Conservation (phyloP, 1,284 basidiomycete species). For the Schizophyllum commune region DNA sequence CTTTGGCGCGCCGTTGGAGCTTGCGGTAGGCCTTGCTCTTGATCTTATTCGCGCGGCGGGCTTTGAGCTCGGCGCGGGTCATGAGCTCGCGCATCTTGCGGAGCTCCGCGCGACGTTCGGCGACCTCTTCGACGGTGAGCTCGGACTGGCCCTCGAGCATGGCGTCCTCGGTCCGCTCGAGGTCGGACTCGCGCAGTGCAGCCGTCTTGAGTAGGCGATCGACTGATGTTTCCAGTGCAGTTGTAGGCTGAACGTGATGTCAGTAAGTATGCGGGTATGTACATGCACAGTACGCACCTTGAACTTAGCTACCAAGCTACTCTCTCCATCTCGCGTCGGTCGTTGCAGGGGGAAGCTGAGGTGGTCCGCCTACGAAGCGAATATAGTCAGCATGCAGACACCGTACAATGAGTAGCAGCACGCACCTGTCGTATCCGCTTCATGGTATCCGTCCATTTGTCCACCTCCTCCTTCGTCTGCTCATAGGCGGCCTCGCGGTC, state of each 20-base stretch:
- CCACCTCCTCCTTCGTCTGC: conserved; percentile 85
- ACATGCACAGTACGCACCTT: conserved; percentile 38
- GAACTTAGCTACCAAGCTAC: conserved; percentile 76
- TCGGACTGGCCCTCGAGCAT: conserved; percentile 51
- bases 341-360: conserved; percentile 86
- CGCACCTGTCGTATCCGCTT: conserved; percentile 73
- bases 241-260: conserved; percentile 48
- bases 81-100: conserved; percentile 88
- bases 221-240: conserved; percentile 73
- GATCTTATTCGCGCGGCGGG: conserved; percentile 89
- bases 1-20: conserved; percentile 46
- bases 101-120: conserved; percentile 73
- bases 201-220: conserved; percentile 71
- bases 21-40: conserved; percentile 93
- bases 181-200: conserved; percentile 74
- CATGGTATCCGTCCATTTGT: conserved; percentile 93
- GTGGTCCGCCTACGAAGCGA: conserved; percentile 67
- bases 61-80: conserved; percentile 90
- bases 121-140: conserved; percentile 30
- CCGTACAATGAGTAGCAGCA: background rate
- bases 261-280: background rate
- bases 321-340: conserved; percentile 48
- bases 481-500: conserved; percentile 95
- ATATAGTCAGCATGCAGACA: background rate
- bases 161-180: conserved; percentile 62